These are phyloP conservation scores for Botrytis elliptica DNA, from an alignment of 2,329 filamentous ascomycete genomes.

Conservation along the genomic window DNA sequence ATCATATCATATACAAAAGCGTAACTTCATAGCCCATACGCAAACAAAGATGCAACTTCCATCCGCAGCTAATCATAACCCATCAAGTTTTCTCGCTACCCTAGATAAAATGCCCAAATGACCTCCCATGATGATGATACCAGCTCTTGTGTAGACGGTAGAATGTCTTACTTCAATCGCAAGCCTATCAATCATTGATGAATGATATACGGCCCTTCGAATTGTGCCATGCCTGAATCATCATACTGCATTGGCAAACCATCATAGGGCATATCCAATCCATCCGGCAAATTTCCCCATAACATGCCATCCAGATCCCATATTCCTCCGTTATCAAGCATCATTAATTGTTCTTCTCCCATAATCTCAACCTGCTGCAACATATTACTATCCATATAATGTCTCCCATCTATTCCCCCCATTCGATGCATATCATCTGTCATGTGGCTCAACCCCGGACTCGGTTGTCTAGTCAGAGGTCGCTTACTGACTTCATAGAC, in stretches of 20 bases:
- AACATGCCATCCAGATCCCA: slow-evolving; percentile 59
- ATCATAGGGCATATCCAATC: slow-evolving; percentile 38
- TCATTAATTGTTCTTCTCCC: slow-evolving; percentile 42
- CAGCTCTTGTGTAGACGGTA: background rate
- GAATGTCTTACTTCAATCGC: background rate
- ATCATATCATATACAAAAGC: background rate
- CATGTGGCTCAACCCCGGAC: slow-evolving; percentile 38
- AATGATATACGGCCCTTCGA: slow-evolving; percentile 9
- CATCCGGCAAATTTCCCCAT: slow-evolving; percentile 49
- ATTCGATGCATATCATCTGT: slow-evolving; percentile 29
- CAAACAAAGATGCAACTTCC: background rate
- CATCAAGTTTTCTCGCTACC: background rate
- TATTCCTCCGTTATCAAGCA: slow-evolving; percentile 54
- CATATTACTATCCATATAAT: slow-evolving; percentile 38
- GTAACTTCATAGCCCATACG: background rate
- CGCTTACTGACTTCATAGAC: slow-evolving; percentile 57
- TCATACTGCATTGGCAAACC: slow-evolving; percentile 28
- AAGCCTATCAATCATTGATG: slow-evolving; percentile 8
- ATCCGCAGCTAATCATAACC: background rate
- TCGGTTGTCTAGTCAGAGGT: slow-evolving; percentile 35
- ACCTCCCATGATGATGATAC: background rate
- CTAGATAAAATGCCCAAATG: background rate
- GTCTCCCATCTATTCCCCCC: slow-evolving; percentile 21
- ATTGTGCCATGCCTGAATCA: slow-evolving; percentile 2
- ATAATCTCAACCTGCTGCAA: slow-evolving; percentile 47